Evolutionary conservation across 2,329 filamentous ascomycete genomes (phyloP).

Genomic region (Phialocephala sp.): DNA sequence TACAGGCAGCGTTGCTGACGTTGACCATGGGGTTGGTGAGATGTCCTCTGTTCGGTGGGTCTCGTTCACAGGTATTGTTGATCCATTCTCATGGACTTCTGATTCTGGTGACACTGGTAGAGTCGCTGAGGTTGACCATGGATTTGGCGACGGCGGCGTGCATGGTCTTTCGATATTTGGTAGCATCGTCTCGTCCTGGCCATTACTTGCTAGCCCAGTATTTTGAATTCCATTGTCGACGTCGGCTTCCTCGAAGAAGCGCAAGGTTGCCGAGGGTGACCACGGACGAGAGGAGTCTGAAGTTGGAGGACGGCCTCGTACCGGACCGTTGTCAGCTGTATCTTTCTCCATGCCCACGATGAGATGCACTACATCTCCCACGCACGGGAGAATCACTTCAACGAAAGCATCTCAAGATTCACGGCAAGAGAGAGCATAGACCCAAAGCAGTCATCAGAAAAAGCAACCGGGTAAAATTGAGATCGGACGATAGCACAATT

Average conservation of each 20-base stretch:
- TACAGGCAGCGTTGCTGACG: conserved; percentile 18
- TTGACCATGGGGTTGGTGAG: conserved; percentile 22
- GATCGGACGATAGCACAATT: neutral
- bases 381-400: conserved; percentile 1
- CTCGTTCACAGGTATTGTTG: neutral
- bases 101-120: conserved; percentile 13
- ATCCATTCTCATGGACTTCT: neutral
- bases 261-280: conserved; percentile 3
- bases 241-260: neutral
- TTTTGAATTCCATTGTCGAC: neutral
- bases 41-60: neutral
- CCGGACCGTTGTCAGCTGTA: neutral
- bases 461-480: conserved; percentile 1
- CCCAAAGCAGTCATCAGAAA: neutral
- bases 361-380: conserved; percentile 10
- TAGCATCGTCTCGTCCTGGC: neutral
- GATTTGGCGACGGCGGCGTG: conserved; percentile 11
- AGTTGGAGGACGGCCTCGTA: neutral
- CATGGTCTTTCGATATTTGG: conserved; percentile 1
- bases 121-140: conserved; percentile 26
- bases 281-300: conserved; percentile 6
- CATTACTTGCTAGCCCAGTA: neutral
- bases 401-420: neutral
- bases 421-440: neutral
- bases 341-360: conserved; percentile 8